Percentiles rank a stretch among this genome's conserved stretches.
These are phyloP conservation scores for Ophiostoma montium DNA, from an alignment of 2,329 filamentous ascomycete genomes.

Conservation along the genomic window DNA sequence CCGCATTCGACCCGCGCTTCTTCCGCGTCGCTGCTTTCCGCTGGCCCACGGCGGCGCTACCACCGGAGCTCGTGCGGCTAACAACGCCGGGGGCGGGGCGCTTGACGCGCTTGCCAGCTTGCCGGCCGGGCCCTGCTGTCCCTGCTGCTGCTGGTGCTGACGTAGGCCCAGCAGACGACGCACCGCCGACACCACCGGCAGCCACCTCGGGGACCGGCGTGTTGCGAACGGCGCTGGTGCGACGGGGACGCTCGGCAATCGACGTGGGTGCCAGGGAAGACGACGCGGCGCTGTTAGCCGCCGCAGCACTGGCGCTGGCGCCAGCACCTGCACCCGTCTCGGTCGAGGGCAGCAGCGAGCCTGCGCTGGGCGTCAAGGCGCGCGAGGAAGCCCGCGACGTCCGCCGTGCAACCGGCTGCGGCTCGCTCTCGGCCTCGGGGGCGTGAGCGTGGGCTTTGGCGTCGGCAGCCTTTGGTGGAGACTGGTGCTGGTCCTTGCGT, in stretches of 20 bases:
- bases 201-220: conserved; percentile 37
- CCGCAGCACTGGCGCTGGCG: conserved; percentile 26
- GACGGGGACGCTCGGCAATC: conserved; percentile 38
- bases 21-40: conserved; percentile 55
- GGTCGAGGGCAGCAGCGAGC: neutral
- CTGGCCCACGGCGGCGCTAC: conserved; percentile 55
- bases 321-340: neutral
- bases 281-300: too few species aligned
- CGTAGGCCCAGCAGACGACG: neutral
- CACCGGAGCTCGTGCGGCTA: conserved; percentile 45
- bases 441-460: too few species aligned
- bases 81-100: conserved; percentile 60
- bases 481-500: conserved; percentile 13
- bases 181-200: neutral
- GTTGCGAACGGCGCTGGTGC: conserved; percentile 42
- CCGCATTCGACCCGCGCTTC: conserved; percentile 32
- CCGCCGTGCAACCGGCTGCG: neutral
- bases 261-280: conserved; percentile 24
- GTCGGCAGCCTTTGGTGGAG: neutral
- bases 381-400: conserved; percentile 8
- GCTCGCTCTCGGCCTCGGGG: neutral
- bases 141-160: conserved; percentile 13
- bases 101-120: conserved; percentile 40
- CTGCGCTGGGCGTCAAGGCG: conserved; percentile 4
- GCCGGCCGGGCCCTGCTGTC: neutral